Conservation (phyloP, 2,329 filamentous ascomycete genomes). For the Calonectria crousiana region DNA sequence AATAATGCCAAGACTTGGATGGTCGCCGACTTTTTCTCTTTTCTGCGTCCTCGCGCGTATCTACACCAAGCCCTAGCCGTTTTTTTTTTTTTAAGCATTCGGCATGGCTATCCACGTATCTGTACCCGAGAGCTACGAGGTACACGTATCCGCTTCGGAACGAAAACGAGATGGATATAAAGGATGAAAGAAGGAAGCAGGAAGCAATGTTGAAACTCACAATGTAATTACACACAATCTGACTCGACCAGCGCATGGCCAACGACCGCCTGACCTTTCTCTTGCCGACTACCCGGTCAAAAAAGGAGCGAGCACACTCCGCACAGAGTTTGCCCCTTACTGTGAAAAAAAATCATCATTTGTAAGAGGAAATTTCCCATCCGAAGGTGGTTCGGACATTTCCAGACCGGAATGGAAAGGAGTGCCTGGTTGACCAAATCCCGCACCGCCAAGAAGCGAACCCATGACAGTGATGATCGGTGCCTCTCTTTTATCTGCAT, state of each 20-base stretch:
- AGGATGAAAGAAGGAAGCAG: neutral
- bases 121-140: too few species aligned
- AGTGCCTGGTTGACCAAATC: neutral
- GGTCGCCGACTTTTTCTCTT: neutral
- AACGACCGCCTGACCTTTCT: neutral
- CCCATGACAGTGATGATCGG: constrained; percentile 2
- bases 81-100: constrained; percentile 5
- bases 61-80: constrained; percentile 4
- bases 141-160: neutral
- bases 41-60: neutral
- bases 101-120: neutral
- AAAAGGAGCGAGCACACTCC: neutral
- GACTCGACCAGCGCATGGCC: neutral
- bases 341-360: neutral
- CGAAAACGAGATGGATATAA: neutral
- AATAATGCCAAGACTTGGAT: neutral
- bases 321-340: neutral
- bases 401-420: neutral
- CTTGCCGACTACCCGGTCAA: neutral
- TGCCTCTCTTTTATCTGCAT: neutral
- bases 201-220: neutral
- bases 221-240: neutral
- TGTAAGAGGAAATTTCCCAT: neutral
- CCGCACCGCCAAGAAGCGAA: neutral
- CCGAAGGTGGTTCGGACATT: neutral